phyloP scores from a whole-genome alignment of 2,329 filamentous ascomycete genomes.

The Talaromyces sp. region DNA sequence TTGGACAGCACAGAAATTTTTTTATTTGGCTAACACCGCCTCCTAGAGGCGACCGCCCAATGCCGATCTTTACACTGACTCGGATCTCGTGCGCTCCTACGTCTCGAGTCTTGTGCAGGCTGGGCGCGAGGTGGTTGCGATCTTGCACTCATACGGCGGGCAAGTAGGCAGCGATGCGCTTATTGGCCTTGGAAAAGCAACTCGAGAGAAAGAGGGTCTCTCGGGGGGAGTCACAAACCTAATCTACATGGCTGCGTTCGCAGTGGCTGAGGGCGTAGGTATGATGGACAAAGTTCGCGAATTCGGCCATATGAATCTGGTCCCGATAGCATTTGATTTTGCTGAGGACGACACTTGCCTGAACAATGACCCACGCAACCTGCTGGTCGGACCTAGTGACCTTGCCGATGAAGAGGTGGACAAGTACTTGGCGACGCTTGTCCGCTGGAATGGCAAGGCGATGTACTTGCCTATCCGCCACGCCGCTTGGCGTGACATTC shows the following conservation, averaged over 20 bases:
- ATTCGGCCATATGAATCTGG: slow-evolving; percentile 20
- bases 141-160: slow-evolving; percentile 30
- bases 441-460: slow-evolving; percentile 20
- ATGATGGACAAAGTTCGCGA: slow-evolving; percentile 25
- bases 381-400: slow-evolving; percentile 14
- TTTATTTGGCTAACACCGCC: not conserved
- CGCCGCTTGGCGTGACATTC: slow-evolving; percentile 22
- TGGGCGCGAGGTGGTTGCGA: slow-evolving; percentile 22
- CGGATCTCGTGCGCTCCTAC: slow-evolving; percentile 21
- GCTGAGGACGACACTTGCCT: slow-evolving; percentile 18
- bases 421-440: slow-evolving; percentile 8
- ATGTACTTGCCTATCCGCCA: slow-evolving; percentile 19
- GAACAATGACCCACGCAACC: slow-evolving; percentile 14
- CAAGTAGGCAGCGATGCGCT: slow-evolving; percentile 26
- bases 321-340: slow-evolving; percentile 21
- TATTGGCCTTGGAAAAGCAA: slow-evolving; percentile 22
- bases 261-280: slow-evolving; percentile 29
- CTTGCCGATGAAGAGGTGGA: slow-evolving; percentile 2
- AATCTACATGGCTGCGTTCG: slow-evolving; percentile 29
- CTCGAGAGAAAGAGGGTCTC: slow-evolving; percentile 24
- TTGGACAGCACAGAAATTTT: not conserved
- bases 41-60: slow-evolving; percentile 23
- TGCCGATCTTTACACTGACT: slow-evolving; percentile 23
- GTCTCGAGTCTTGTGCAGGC: slow-evolving; percentile 29
- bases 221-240: slow-evolving; percentile 27